Conservation (phyloP, 805 yeast species). For the Candida endomychidarum region DNA sequence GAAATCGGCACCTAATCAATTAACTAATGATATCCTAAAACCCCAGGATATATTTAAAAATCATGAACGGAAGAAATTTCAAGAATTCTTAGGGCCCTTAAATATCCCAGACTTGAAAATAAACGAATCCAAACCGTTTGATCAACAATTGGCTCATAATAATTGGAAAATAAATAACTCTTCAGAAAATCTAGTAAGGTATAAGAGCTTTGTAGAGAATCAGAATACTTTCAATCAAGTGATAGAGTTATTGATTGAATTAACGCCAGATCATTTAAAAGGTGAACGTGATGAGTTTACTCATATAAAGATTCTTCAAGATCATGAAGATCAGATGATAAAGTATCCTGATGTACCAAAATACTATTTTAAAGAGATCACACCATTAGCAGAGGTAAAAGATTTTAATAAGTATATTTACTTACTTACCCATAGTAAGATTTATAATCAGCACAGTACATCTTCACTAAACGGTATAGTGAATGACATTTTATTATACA, state of each 20-base stretch:
- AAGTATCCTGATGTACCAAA: conserved; percentile 20
- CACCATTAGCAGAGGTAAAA: conserved; percentile 31
- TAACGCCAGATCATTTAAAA: conserved; percentile 32
- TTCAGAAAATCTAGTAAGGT: conserved; percentile 17
- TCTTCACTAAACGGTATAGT: conserved; percentile 36
- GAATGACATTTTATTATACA: conserved; percentile 36
- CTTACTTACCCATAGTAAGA: conserved; percentile 32
- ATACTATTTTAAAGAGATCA: conserved; percentile 30
- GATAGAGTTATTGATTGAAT: conserved; percentile 29
- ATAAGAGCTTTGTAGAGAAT: conserved; percentile 27
- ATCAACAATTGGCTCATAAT: conserved; percentile 22
- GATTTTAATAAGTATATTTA: conserved; percentile 36
- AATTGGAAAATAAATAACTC: conserved; percentile 27
- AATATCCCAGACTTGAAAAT: conserved; percentile 33
- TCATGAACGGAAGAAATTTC: conserved; percentile 13
- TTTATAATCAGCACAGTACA: conserved; percentile 32
- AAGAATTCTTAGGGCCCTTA: conserved; percentile 36
- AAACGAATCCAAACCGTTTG: conserved; percentile 23
- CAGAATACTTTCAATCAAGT: conserved; percentile 31
- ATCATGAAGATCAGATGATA: conserved; percentile 13
- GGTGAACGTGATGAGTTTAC: conserved; percentile 17
- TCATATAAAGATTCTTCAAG: conserved; percentile 14
- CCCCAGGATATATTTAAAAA: conserved; percentile 6
- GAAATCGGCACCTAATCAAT: neutral
- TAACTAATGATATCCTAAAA: neutral